These are phyloP conservation scores for Diaporthe longicolla DNA, from an alignment of 2,329 filamentous ascomycete species.

Conservation along the genomic window DNA sequence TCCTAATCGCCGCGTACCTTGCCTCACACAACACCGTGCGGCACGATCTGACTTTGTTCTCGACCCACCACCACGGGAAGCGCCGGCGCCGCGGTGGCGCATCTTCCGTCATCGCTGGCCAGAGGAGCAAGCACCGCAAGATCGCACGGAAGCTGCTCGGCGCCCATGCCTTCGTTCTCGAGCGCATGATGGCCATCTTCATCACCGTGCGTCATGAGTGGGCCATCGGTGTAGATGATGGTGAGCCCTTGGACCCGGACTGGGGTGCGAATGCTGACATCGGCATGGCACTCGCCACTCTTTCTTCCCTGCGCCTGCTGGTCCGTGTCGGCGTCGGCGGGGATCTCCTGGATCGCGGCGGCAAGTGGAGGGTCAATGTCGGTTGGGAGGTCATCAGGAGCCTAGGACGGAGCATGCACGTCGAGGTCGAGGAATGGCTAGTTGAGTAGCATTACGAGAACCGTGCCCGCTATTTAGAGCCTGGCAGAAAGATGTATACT, in stretches of 20 bases:
- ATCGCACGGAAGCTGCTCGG: slow-evolving; percentile 84
- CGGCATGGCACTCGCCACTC: slow-evolving; percentile 77
- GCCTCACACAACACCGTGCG: slow-evolving; percentile 83
- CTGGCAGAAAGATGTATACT: not conserved
- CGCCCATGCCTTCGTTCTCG: slow-evolving; percentile 82
- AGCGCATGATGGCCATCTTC: slow-evolving; percentile 84
- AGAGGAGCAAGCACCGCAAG: slow-evolving; percentile 72
- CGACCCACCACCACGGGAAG: slow-evolving; percentile 73
- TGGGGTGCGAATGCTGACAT: slow-evolving; percentile 62
- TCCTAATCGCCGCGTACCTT: slow-evolving; percentile 84
- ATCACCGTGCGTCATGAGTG: slow-evolving; percentile 74
- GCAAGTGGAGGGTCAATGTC: slow-evolving; percentile 83
- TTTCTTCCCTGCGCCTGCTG: slow-evolving; percentile 78
- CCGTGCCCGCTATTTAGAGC: not conserved
- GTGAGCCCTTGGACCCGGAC: slow-evolving; percentile 44
- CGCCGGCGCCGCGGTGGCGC: slow-evolving; percentile 64
- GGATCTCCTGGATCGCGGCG: slow-evolving; percentile 77
- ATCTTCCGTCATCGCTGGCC: slow-evolving; percentile 52
- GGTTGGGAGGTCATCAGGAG: slow-evolving; percentile 82
- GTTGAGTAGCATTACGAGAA: slow-evolving; percentile 65
- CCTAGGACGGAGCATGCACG: slow-evolving; percentile 79
- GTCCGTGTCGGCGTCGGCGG: slow-evolving; percentile 72
- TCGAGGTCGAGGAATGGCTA: slow-evolving; percentile 85
- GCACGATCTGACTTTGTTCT: slow-evolving; percentile 83
- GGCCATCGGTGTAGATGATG: slow-evolving; percentile 52